These are phyloP conservation scores for Isabelozyma rhagii DNA, from an alignment of 805 yeast genomes.

Conservation along the genomic window DNA sequence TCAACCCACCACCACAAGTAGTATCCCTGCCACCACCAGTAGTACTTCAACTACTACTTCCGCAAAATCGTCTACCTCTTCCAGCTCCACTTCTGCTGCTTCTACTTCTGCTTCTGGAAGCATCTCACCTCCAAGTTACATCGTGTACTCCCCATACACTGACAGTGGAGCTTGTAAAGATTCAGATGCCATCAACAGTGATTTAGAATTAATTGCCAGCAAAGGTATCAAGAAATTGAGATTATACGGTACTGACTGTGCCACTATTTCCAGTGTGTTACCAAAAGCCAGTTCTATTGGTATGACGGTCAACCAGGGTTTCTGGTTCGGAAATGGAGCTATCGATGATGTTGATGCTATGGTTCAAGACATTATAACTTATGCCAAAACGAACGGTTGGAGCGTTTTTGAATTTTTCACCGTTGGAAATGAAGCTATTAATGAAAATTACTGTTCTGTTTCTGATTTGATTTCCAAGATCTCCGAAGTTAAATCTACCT, in stretches of 20 bases:
- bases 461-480: conserved; percentile 65
- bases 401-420: conserved; percentile 72
- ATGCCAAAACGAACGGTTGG: conserved; percentile 57
- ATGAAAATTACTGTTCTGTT: conserved; percentile 57
- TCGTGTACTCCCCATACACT: conserved; percentile 79
- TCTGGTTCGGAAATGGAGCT: conserved; percentile 71
- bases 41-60: conserved; percentile 19
- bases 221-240: conserved; percentile 68
- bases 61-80: conserved; percentile 11
- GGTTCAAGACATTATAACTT: conserved; percentile 49
- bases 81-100: conserved; percentile 16
- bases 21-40: conserved; percentile 2
- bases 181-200: conserved; percentile 49
- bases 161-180: conserved; percentile 67
- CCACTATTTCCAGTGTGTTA: conserved; percentile 59
- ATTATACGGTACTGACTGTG: conserved; percentile 86
- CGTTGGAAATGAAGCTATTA: conserved; percentile 86
- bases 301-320: conserved; percentile 76
- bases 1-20: conserved; percentile 3
- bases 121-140: conserved; percentile 48
- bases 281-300: conserved; percentile 62
- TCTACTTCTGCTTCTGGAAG: conserved; percentile 11
- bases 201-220: conserved; percentile 53
- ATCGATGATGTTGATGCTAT: conserved; percentile 64
- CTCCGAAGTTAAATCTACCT: conserved; percentile 53